A percentile compares a stretch with the other conserved stretches of the same genome.
Evolutionary conservation across 1,139 yeast genomes (phyloP).

Genomic region (Hanseniaspora gamundiae): DNA sequence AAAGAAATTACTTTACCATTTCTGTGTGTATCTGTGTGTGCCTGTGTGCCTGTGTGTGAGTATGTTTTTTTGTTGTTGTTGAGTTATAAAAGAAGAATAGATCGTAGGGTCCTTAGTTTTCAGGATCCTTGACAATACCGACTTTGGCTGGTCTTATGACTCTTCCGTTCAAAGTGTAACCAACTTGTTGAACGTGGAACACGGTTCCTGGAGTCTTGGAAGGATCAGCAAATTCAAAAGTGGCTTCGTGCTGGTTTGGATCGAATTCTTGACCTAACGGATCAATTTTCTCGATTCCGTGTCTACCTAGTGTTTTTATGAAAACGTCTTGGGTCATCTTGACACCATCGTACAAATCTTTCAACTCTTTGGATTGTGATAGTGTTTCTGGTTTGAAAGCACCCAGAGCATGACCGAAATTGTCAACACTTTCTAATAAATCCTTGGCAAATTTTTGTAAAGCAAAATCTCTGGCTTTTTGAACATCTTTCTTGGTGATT

Average conservation of each 20-base stretch:
- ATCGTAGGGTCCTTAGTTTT: slow-evolving; percentile 14
- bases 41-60: too few species aligned
- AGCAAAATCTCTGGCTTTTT: slow-evolving; percentile 84
- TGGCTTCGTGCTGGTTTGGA: slow-evolving; percentile 89
- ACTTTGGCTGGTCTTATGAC: slow-evolving; percentile 95
- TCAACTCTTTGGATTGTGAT: slow-evolving; percentile 47
- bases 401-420: slow-evolving; percentile 75
- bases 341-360: slow-evolving; percentile 77
- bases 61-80: too few species aligned
- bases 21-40: too few species aligned
- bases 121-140: slow-evolving; percentile 66
- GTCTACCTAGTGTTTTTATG: slow-evolving; percentile 69
- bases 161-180: slow-evolving; percentile 75
- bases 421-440: slow-evolving; percentile 79
- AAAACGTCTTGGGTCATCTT: slow-evolving; percentile 81
- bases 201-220: slow-evolving; percentile 89
- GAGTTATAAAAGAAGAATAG: too few species aligned
- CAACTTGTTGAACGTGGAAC: slow-evolving; percentile 86
- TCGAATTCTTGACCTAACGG: slow-evolving; percentile 81
- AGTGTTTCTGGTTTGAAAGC: slow-evolving; percentile 58
- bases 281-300: slow-evolving; percentile 71
- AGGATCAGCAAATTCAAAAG: slow-evolving; percentile 79
- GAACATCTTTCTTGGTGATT: slow-evolving; percentile 75
- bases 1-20: too few species aligned
- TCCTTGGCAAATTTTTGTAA: slow-evolving; percentile 89